Evolutionary conservation across 2,329 filamentous ascomycete genomes (phyloP).

Genomic region (Ilyonectria destructans): DNA sequence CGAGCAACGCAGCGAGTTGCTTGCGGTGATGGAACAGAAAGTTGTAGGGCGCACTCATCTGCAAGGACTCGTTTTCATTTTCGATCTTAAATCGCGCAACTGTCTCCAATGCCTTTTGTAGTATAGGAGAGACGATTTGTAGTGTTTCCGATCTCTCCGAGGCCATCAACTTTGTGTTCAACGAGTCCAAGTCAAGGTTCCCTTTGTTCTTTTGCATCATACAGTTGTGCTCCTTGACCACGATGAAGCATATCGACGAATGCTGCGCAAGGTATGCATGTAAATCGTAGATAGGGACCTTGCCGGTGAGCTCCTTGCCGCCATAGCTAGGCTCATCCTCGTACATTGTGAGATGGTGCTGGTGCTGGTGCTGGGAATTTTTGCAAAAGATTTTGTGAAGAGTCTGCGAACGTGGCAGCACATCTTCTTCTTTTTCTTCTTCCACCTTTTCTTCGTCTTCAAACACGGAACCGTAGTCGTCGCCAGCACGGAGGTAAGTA

Average conservation of each 20-base stretch:
- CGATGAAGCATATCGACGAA: background rate
- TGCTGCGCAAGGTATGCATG: background rate
- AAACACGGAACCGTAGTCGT: background rate
- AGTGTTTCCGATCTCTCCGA: slow-evolving; percentile 1
- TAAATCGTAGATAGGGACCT: background rate
- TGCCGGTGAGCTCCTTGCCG: background rate
- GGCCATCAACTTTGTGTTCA: background rate
- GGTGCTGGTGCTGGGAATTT: background rate
- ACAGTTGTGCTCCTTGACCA: background rate
- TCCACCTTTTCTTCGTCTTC: background rate
- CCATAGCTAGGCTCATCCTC: background rate
- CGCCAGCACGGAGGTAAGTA: background rate
- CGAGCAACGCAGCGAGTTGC: background rate
- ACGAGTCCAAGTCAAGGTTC: no score
- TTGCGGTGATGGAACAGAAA: slow-evolving; percentile 8
- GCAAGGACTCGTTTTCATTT: background rate
- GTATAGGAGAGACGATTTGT: background rate
- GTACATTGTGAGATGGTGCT: background rate
- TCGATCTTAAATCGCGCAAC: background rate
- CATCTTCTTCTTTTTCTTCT: background rate
- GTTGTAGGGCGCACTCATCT: slow-evolving; percentile 3
- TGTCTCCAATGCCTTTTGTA: slow-evolving; percentile 10
- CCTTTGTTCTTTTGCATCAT: background rate
- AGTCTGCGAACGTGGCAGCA: background rate
- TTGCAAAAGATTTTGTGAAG: background rate